Conservation (phyloP, 257 asterid genomes). For the Rauvolfia tetraphylla region DNA sequence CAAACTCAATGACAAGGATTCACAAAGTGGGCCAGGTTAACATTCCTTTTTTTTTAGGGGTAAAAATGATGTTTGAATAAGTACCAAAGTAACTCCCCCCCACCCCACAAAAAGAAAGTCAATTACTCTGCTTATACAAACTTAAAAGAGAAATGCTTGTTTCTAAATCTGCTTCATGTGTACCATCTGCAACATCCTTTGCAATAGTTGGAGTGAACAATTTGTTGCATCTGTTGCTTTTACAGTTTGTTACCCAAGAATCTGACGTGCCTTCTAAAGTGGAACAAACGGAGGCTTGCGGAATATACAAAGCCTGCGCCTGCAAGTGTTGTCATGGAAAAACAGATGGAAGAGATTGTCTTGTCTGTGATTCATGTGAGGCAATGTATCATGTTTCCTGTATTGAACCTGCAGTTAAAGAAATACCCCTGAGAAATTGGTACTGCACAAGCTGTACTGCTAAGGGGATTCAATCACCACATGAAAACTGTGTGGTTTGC, state of each 20-base stretch:
- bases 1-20: neutral
- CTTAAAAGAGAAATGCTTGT: neutral
- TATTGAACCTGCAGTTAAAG: constrained; percentile 62
- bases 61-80: neutral
- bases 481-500: constrained; percentile 72
- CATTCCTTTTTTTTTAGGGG: neutral
- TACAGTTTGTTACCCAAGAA: constrained; percentile 44
- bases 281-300: constrained; percentile 41
- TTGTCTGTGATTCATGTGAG: constrained; percentile 90
- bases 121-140: too few relatives aligned
- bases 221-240: neutral
- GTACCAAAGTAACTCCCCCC: neutral
- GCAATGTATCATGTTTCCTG: constrained; percentile 81
- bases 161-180: neutral
- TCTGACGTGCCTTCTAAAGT: constrained; percentile 38
- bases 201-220: constrained; percentile 2
- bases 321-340: constrained; percentile 65
- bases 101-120: too few relatives aligned
- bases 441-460: constrained; percentile 65
- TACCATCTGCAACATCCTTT: neutral
- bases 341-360: constrained; percentile 61
- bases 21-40: neutral
- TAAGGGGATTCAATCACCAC: constrained; percentile 61
- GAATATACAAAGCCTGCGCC: constrained; percentile 33
- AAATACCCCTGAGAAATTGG: constrained; percentile 75